Conservation (phyloP, 176 grass and related monocot species). For the Olyra latifolia region DNA sequence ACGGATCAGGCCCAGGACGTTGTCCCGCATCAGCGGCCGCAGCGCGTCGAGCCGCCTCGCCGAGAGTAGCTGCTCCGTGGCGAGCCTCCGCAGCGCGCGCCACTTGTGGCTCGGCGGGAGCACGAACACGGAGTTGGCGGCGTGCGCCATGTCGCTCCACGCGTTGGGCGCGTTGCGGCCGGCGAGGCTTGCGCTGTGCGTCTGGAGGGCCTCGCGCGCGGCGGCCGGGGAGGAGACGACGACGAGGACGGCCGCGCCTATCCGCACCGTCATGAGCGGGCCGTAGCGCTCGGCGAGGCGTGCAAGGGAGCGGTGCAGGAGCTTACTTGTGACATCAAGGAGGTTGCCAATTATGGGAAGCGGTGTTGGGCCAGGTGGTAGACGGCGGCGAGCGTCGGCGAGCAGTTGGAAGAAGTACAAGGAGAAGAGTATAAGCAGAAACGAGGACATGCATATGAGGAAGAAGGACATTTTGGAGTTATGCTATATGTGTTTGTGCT, state of each 20-base stretch:
- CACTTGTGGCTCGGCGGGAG: slow-evolving; percentile 14
- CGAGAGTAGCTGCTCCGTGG: background rate
- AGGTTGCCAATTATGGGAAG: slow-evolving; percentile 38
- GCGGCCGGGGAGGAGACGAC: slow-evolving; percentile 36
- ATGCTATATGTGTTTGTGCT: background rate
- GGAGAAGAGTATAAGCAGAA: slow-evolving; percentile 13
- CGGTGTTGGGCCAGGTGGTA: slow-evolving; percentile 18
- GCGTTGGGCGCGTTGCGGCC: slow-evolving; percentile 38
- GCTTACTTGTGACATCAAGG: background rate
- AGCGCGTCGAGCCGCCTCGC: background rate
- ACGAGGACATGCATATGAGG: background rate
- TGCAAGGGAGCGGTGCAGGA: slow-evolving; percentile 19
- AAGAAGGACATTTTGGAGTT: background rate
- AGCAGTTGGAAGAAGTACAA: background rate
- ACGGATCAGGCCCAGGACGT: background rate
- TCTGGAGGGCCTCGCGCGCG: slow-evolving; percentile 39
- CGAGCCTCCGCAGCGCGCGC: slow-evolving; percentile 21
- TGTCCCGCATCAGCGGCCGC: background rate
- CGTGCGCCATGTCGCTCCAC: slow-evolving; percentile 17
- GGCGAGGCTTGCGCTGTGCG: slow-evolving; percentile 17
- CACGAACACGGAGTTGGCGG: slow-evolving; percentile 25
- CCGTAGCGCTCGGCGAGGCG: slow-evolving; percentile 4
- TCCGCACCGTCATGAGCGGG: slow-evolving; percentile 6
- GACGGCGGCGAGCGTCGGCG: background rate
- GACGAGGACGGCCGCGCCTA: background rate